Evolutionary conservation across 2,329 filamentous ascomycete species (phyloP).

Genomic region (Trichoderma polysporum): DNA sequence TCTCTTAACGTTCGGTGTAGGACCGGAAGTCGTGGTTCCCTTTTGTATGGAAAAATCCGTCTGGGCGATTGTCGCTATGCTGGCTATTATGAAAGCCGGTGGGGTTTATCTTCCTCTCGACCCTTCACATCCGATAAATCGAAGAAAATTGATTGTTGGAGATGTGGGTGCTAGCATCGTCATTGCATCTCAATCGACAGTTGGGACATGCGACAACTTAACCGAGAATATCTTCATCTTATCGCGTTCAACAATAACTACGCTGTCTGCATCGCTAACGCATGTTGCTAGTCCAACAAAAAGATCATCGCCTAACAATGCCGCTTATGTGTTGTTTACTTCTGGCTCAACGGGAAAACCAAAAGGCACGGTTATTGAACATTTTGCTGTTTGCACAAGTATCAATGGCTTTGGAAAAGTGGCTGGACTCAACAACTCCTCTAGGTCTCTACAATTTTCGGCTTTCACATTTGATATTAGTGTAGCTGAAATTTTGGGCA

Average conservation of each 20-base stretch:
- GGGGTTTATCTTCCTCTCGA: slow-evolving; percentile 32
- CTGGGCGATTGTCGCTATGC: slow-evolving; percentile 26
- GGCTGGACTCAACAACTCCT: slow-evolving; percentile 45
- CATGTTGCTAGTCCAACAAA: background rate
- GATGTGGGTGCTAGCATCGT: slow-evolving; percentile 14
- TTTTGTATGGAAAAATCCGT: slow-evolving; percentile 25
- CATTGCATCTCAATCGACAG: background rate
- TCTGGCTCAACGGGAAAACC: slow-evolving; percentile 31
- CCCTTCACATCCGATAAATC: slow-evolving; percentile 17
- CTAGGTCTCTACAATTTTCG: slow-evolving; percentile 54
- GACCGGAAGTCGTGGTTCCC: slow-evolving; percentile 24
- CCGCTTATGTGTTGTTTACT: slow-evolving; percentile 31
- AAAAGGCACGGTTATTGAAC: slow-evolving; percentile 36
- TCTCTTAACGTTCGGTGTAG: slow-evolving; percentile 27
- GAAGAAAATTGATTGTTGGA: slow-evolving; percentile 13
- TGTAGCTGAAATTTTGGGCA: slow-evolving; percentile 31
- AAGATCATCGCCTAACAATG: background rate
- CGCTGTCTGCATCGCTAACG: background rate
- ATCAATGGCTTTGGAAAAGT: slow-evolving; percentile 47
- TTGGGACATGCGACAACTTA: background rate
- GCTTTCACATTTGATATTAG: slow-evolving; percentile 51
- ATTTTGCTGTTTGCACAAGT: slow-evolving; percentile 53
- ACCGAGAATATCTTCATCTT: background rate
- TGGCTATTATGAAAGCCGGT: slow-evolving; percentile 31
- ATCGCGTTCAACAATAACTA: background rate